A percentile compares a stretch with the other conserved stretches of the same genome.
These are phyloP conservation scores for Pezicula neosporulosa DNA, from an alignment of 2,329 filamentous ascomycete genomes.

Conservation along the genomic window DNA sequence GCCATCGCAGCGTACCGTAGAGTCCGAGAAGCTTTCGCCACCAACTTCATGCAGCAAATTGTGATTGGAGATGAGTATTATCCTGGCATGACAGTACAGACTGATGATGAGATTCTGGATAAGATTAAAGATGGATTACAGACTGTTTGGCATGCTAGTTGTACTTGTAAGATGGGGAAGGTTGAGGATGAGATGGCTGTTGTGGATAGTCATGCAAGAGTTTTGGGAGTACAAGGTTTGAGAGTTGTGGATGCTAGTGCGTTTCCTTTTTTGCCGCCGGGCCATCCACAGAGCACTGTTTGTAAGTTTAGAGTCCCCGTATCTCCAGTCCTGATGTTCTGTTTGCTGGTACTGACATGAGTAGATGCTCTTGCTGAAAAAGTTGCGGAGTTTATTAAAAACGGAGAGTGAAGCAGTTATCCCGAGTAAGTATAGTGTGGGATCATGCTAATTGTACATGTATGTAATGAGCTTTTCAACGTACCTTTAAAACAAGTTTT, in stretches of 20 bases:
- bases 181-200: slow-evolving; percentile 31
- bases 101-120: slow-evolving; percentile 18
- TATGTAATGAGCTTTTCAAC: too few relatives aligned
- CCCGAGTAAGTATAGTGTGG: too few relatives aligned
- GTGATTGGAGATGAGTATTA: slow-evolving; percentile 15
- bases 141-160: slow-evolving; percentile 46
- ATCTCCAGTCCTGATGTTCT: too few relatives aligned
- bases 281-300: slow-evolving; percentile 37
- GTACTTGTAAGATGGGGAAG: slow-evolving; percentile 55
- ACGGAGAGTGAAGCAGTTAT: too few relatives aligned
- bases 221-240: slow-evolving; percentile 17
- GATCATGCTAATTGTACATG: too few relatives aligned
- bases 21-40: slow-evolving; percentile 28
- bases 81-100: slow-evolving; percentile 14
- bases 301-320: slow-evolving; percentile 24
- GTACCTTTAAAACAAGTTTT: too few relatives aligned
- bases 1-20: slow-evolving; percentile 40
- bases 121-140: slow-evolving; percentile 21
- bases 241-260: slow-evolving; percentile 22
- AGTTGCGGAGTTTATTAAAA: not conserved
- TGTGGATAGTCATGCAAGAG: slow-evolving; percentile 16
- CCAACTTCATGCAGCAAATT: slow-evolving; percentile 9
- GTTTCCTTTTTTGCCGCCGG: slow-evolving; percentile 29
- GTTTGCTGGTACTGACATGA: too few relatives aligned
- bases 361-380: not conserved